Evolutionary conservation across 2,329 filamentous ascomycete species (phyloP).

Genomic region (Zopfia rhizophila): DNA sequence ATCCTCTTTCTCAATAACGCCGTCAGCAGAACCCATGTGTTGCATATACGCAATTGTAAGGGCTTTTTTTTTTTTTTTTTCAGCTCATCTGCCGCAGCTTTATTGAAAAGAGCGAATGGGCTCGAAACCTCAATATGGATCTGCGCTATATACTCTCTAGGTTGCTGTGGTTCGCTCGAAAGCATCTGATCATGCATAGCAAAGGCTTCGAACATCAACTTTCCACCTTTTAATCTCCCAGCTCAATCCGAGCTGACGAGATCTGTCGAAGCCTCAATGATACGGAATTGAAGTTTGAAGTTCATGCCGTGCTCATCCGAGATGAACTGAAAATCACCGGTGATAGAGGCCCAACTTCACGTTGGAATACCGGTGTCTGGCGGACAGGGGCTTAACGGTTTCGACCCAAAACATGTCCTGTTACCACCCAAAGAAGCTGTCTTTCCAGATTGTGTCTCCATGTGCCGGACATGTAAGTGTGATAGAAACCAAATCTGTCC

Average conservation of each 20-base stretch:
- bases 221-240: not conserved
- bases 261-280: conserved; percentile 2
- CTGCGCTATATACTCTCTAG: not conserved
- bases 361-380: not conserved
- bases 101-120: not conserved
- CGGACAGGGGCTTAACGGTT: not conserved
- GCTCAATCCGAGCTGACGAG: not conserved
- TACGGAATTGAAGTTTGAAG: conserved; percentile 4
- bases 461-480: not conserved
- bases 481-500: not conserved
- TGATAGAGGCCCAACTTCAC: not conserved
- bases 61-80: not conserved
- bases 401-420: not conserved
- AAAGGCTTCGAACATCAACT: conserved; percentile 1
- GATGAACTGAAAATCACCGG: not conserved
- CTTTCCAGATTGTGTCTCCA: conserved; percentile 4
- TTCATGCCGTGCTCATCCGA: not conserved
- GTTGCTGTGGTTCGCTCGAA: not conserved
- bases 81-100: not conserved
- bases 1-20: not conserved
- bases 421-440: conserved; percentile 2
- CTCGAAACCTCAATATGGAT: not conserved
- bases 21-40: not conserved
- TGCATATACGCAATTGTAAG: conserved; percentile 3
- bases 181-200: not conserved